Base-by-base conservation (phyloP, 73 alveolate genomes). In the Paramecium caudatum region DNA sequence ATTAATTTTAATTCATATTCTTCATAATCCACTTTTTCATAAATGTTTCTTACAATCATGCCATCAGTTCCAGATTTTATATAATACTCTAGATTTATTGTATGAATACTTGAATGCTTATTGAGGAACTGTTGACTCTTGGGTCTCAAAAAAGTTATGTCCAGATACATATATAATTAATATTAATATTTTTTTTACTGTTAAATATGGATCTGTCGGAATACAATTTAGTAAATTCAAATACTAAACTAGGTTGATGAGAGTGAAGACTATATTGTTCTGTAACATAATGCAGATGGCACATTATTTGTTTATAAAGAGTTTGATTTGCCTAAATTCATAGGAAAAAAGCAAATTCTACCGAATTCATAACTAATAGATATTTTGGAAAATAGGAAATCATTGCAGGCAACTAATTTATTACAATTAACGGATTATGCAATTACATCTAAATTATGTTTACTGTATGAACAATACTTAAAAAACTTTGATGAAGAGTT, bases 401-500 rank as follows among this genome's bases (percentile, higher is more conserved):
- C 19, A 39, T 21, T 45, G 15, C 37, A 74, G 12, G 17, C 47
- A 21, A 17, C 47, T 8, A 41, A 37, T 74, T 12, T 74, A 25
- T 25, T 74, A 17, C 21, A 37, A 39, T 5, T 74, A 3, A 41
- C 43, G 7, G 88, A 74, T 27, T 74, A 74, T 74, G 62, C 32
- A 8, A 23, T 74, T 15, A 74, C 88, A 5, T 74, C 88, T 2
- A 74, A 74, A 41, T 37, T 74, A 12, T 74, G 88, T 45, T 74
- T 74, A 39, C 32, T 74, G 45, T 74, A 41, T 74, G 88, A 74
- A 43, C 43, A 45, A 41, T 37, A 36, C 47, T 15, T 74, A 3
- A 74, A 74, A 39, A 74, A 74, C 16, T 74, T 74, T 74, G 88
- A 74, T n/a, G 88, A 74, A 74, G 88, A 74, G 32, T 43, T 74